Conservation (phyloP, 2,329 filamentous ascomycete genomes). For the Phialophora macrospora region DNA sequence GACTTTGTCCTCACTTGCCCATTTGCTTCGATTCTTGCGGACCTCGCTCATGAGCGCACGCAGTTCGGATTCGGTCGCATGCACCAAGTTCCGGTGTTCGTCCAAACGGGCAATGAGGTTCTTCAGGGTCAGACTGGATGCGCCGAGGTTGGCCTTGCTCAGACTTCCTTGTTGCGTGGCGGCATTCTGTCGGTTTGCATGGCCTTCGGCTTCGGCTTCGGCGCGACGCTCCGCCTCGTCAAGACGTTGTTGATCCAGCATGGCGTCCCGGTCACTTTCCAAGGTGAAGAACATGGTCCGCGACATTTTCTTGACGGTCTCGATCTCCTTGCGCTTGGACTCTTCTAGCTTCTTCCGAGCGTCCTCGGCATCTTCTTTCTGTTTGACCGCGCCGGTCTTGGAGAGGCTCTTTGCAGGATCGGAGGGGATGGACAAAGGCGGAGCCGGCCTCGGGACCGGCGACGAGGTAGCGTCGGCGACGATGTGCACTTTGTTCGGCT, state of each 20-base stretch:
- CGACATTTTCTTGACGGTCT: constrained; percentile 86
- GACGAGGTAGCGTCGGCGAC: constrained; percentile 50
- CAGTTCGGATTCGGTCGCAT: constrained; percentile 89
- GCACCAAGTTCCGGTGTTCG: constrained; percentile 84
- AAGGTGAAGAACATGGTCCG: constrained; percentile 93
- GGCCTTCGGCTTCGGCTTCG: constrained; percentile 86
- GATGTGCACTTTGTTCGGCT: constrained; percentile 47
- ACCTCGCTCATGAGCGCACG: constrained; percentile 95
- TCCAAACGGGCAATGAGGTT: constrained; percentile 96
- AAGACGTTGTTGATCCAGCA: constrained; percentile 95
- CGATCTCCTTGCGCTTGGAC: constrained; percentile 86
- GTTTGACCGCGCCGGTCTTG: constrained; percentile 65
- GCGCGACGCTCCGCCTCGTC: constrained; percentile 96
- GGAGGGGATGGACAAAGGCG: constrained; percentile 49
- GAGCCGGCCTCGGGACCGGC: constrained; percentile 53
- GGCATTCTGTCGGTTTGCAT: constrained; percentile 54
- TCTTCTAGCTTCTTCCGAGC: constrained; percentile 92
- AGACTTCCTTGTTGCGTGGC: constrained; percentile 80
- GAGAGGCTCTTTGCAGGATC: constrained; percentile 56
- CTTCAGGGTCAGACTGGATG: constrained; percentile 93
- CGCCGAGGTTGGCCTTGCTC: constrained; percentile 91
- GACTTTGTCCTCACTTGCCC: constrained; percentile 96
- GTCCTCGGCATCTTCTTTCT: constrained; percentile 75
- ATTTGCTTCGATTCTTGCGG: constrained; percentile 96
- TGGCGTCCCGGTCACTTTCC: constrained; percentile 92